A percentile compares a stretch with the other conserved stretches of the same genome.
These are phyloP conservation scores for Ephemerocybe angulata DNA, from an alignment of 768 basidiomycete genomes.

Conservation along the genomic window DNA sequence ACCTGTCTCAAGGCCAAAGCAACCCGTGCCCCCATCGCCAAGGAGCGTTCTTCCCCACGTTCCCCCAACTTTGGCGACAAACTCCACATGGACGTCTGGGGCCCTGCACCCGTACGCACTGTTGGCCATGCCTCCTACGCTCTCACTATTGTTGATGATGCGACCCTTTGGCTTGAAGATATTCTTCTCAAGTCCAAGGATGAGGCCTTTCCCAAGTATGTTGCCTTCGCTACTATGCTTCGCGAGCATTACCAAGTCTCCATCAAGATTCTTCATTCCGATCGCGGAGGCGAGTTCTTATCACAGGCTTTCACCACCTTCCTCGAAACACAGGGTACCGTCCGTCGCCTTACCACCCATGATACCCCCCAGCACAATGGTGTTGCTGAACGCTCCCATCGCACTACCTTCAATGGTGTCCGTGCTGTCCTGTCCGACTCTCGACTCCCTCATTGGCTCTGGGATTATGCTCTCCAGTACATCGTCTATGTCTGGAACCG, in stretches of 20 bases:
- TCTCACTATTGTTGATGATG: slow-evolving; percentile 29
- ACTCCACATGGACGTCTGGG: slow-evolving; percentile 38
- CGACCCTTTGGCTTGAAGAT: slow-evolving; percentile 12
- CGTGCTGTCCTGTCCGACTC: slow-evolving; percentile 20
- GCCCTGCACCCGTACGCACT: slow-evolving; percentile 24
- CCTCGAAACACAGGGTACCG: slow-evolving; percentile 30
- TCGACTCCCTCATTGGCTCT: slow-evolving; percentile 26
- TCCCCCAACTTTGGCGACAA: slow-evolving; percentile 15
- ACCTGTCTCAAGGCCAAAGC: slow-evolving; percentile 25
- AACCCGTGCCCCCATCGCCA: slow-evolving; percentile 28
- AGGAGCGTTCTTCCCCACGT: slow-evolving; percentile 20
- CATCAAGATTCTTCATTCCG: slow-evolving; percentile 29
- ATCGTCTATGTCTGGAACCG: slow-evolving; percentile 33
- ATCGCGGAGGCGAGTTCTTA: slow-evolving; percentile 37
- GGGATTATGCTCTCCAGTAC: slow-evolving; percentile 33
- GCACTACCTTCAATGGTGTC: slow-evolving; percentile 27
- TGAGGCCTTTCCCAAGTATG: slow-evolving; percentile 22
- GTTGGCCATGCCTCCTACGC: slow-evolving; percentile 24
- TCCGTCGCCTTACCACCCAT: slow-evolving; percentile 26
- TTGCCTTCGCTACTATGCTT: slow-evolving; percentile 24
- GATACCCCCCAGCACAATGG: slow-evolving; percentile 38
- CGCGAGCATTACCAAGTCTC: slow-evolving; percentile 22
- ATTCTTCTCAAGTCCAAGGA: slow-evolving; percentile 15
- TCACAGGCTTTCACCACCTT: slow-evolving; percentile 23
- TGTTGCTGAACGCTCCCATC: slow-evolving; percentile 33